phyloP scores from a whole-genome alignment of 2,329 filamentous ascomycete species.

The Botrytis porri region DNA sequence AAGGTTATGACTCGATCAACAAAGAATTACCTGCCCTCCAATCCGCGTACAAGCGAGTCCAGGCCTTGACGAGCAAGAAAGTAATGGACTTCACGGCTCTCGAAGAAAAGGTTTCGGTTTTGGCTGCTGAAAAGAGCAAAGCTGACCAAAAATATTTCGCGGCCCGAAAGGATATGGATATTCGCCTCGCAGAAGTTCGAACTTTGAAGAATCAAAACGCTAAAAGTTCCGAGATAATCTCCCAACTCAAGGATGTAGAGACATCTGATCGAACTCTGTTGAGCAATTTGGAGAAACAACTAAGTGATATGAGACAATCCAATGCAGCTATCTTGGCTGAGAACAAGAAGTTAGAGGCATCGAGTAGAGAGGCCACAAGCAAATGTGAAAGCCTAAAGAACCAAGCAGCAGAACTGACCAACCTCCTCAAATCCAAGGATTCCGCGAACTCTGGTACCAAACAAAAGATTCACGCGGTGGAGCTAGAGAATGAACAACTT shows the following conservation, averaged over 20 bases:
- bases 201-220: conserved; percentile 76
- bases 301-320: conserved; percentile 76
- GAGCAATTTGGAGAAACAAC: conserved; percentile 85
- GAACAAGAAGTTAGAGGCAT: conserved; percentile 71
- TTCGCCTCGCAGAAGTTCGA: conserved; percentile 75
- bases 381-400: conserved; percentile 68
- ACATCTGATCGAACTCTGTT: conserved; percentile 71
- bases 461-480: conserved; percentile 59
- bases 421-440: conserved; percentile 73
- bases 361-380: conserved; percentile 66
- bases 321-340: conserved; percentile 69
- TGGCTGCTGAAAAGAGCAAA: conserved; percentile 88
- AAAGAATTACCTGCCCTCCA: conserved; percentile 87
- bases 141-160: conserved; percentile 98
- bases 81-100: conserved; percentile 70
- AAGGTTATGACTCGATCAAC: conserved; percentile 79
- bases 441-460: conserved; percentile 49
- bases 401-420: conserved; percentile 75
- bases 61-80: conserved; percentile 81
- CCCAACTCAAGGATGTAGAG: conserved; percentile 89
- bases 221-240: conserved; percentile 90
- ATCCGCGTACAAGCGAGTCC: conserved; percentile 85
- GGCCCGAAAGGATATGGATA: conserved; percentile 90
- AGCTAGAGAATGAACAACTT: conserved; percentile 76
- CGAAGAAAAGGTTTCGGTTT: conserved; percentile 73